Percentiles rank a stretch among this genome's conserved stretches.
Evolutionary conservation across 805 yeast species (phyloP).

Genomic region (Schizosaccharomyces octosporus): DNA sequence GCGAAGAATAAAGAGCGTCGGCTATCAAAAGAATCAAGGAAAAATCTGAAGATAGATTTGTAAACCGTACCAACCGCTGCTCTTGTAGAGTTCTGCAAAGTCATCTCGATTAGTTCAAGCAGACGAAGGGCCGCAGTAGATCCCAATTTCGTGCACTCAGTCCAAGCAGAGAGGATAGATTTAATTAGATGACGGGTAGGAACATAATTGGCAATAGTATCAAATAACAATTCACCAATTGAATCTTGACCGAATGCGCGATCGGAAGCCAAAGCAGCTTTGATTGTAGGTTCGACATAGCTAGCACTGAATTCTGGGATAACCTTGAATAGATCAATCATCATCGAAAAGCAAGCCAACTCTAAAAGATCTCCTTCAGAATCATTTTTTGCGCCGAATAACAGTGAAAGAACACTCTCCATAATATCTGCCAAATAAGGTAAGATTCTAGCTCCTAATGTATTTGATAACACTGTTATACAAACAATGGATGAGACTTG

Average conservation of each 20-base stretch:
- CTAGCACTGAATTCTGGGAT: slow-evolving; percentile 68
- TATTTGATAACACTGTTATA: slow-evolving; percentile 32
- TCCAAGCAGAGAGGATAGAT: not conserved
- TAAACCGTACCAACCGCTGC: slow-evolving; percentile 20
- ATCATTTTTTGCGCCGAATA: slow-evolving; percentile 20
- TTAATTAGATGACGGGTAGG: not conserved
- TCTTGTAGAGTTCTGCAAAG: slow-evolving; percentile 34
- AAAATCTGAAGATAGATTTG: slow-evolving; percentile 38
- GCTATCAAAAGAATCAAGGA: slow-evolving; percentile 48
- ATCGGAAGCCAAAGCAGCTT: slow-evolving; percentile 18
- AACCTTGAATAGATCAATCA: slow-evolving; percentile 52
- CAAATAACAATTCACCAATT: not conserved
- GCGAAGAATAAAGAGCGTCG: slow-evolving; percentile 23
- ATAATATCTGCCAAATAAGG: slow-evolving; percentile 68
- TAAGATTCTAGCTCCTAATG: slow-evolving; percentile 64
- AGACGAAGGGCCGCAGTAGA: not conserved
- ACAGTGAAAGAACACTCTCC: slow-evolving; percentile 43
- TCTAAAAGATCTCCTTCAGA: slow-evolving; percentile 24
- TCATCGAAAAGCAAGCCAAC: slow-evolving; percentile 42
- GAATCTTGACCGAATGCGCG: not conserved
- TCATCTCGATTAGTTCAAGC: slow-evolving; percentile 30
- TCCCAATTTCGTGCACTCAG: not conserved
- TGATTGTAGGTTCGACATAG: slow-evolving; percentile 36
- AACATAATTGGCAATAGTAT: not conserved
- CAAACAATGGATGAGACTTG: slow-evolving; percentile 50